Base-by-base conservation (phyloP, 768 basidiomycete species). In the Cyathus striatus region DNA sequence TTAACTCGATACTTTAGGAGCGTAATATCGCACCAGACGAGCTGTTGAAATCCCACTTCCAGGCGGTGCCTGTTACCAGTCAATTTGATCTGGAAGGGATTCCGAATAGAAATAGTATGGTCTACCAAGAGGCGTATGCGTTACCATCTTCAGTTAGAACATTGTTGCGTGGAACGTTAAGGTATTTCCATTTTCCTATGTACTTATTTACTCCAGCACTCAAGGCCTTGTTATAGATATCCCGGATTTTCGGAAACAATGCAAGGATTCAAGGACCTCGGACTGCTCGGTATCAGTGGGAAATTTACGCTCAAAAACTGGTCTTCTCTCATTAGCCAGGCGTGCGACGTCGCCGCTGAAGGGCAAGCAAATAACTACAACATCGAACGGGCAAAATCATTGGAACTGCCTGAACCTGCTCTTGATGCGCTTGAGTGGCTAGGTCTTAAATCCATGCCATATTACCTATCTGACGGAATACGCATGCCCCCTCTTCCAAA, bases 121-220 rank as follows among this genome's bases (percentile, higher is more conserved):
- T 72, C 0, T 96, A 97, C 54, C 72, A 72, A 0, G 61, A 70
- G 4, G 73, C 75, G 2, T 96, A 96, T 59, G 66, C 70, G 0
- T 65, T 91, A 2, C 69, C 68, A 1, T 40, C 53, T 13, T 47
- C 4, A 53, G 57, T 5, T 50, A 87, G 44, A 69, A 86, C 90
- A 1, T 64, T 94, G 39, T 62, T 96, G 52, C 74, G 94, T 24
- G 94, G 94, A 4, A 96, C 94, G 0, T 60, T 96, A 35, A 76
- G 93, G 83, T 6, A 25, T 34, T 26, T 40, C 2, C 18, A 16
- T 10, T 21, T 22, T 10, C 12, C 25, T 40, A 18, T 6, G 20
- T 6, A 12, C 12, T 9, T 20, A 24, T 9, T 21, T 22, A 10
- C 39, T 21, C 39, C 14, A n/a, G n/a, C 6, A 30, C 27, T 39